phyloP scores from a whole-genome alignment of 1,284 basidiomycete genomes.

The Puccinia polysora region DNA sequence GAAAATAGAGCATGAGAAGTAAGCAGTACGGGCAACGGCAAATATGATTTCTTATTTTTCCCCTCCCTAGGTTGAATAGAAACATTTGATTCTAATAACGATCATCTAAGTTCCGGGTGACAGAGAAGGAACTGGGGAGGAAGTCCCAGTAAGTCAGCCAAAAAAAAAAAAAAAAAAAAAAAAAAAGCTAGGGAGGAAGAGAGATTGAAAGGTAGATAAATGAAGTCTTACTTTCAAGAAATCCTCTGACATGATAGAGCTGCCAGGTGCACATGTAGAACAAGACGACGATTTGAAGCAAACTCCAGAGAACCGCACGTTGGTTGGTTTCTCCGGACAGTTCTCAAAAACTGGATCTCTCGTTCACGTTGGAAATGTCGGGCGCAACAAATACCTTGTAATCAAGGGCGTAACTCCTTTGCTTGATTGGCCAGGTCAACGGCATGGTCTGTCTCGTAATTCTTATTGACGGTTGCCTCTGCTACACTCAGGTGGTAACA shows the following conservation, averaged over 20 bases:
- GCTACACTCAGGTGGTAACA: no score
- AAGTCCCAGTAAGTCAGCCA: no score
- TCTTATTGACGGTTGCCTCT: no score
- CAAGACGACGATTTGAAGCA: conserved; percentile 78
- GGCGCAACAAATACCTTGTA: conserved; percentile 86
- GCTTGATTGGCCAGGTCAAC: conserved; percentile 79
- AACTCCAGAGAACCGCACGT: conserved; percentile 85
- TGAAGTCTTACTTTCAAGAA: conserved; percentile 41
- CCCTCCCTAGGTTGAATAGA: no score
- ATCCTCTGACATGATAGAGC: conserved; percentile 74
- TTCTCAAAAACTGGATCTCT: conserved; percentile 83
- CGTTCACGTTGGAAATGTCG: conserved; percentile 93
- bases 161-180: no score
- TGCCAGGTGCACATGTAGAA: conserved; percentile 87
- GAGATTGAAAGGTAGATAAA: conserved; percentile 65
- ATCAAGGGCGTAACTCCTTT: conserved; percentile 82
- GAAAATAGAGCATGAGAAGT: no score
- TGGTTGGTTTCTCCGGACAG: conserved; percentile 82
- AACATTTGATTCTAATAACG: no score
- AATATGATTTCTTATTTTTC: no score
- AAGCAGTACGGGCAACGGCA: no score
- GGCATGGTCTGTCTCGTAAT: conserved; percentile 69
- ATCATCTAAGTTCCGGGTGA: no score
- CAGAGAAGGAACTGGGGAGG: no score
- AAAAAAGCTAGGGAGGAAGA: conserved; percentile 59